Evolutionary conservation across 1,284 basidiomycete species (phyloP).

Genomic region (Bondarzewia mesenterica): DNA sequence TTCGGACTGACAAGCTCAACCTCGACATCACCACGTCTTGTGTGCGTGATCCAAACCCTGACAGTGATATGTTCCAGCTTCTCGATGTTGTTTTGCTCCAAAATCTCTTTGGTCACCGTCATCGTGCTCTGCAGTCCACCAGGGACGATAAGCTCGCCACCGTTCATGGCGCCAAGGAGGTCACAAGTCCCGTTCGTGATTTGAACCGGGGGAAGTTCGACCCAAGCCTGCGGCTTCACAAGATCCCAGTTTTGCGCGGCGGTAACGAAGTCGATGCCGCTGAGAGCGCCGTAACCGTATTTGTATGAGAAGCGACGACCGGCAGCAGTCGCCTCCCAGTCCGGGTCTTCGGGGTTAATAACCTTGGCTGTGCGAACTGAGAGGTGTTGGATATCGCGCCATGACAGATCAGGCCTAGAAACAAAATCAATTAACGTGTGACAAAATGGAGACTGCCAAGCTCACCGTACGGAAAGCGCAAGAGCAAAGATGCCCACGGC

Average conservation of each 20-base stretch:
- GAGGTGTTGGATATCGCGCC: conserved; percentile 95
- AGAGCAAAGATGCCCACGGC: conserved; percentile 89
- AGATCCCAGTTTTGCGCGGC: conserved; percentile 78
- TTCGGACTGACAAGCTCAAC: conserved; percentile 84
- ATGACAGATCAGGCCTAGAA: conserved; percentile 81
- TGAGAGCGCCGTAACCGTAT: conserved; percentile 90
- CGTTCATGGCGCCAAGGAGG: conserved; percentile 46
- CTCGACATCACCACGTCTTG: conserved; percentile 86
- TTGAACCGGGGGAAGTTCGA: conserved; percentile 67
- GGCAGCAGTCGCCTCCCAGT: conserved; percentile 84
- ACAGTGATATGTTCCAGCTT: conserved; percentile 89
- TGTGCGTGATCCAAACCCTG: conserved; percentile 88
- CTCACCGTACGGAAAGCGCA: conserved; percentile 76
- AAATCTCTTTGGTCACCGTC: conserved; percentile 64
- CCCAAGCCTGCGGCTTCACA: conserved; percentile 94
- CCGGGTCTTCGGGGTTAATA: conserved; percentile 86
- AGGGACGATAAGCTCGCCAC: conserved; percentile 59
- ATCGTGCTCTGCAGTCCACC: conserved; percentile 66
- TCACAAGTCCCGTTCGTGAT: conserved; percentile 57
- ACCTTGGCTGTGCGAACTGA: conserved; percentile 73
- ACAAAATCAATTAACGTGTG: conserved; percentile 4
- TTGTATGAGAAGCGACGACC: conserved; percentile 92
- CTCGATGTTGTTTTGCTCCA: conserved; percentile 77
- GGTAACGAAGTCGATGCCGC: conserved; percentile 79
- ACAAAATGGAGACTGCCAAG: conserved; percentile 6